Percentiles rank a stretch among this genome's conserved stretches.
Conservation (phyloP, 352 stramenopile genomes). For the Globisporangium lucens region DNA sequence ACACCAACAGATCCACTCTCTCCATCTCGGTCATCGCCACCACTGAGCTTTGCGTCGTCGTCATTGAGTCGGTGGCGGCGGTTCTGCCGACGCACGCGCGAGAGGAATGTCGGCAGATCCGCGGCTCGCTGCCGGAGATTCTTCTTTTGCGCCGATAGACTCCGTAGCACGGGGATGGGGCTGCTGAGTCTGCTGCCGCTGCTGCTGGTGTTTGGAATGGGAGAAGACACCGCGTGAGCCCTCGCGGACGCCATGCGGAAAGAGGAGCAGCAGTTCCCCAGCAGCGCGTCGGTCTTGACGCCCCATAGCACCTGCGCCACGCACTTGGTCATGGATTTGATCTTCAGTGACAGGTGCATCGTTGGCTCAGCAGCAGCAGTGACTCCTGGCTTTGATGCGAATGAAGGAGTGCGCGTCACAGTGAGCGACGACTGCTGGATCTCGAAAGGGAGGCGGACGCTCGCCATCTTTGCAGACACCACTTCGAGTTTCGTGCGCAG, state of each 20-base stretch:
- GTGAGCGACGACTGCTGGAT: constrained; percentile 32
- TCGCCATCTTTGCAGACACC: constrained; percentile 33
- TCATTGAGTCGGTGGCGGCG: constrained; percentile 27
- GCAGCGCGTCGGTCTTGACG: constrained; percentile 26
- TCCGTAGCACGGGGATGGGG: constrained; percentile 9
- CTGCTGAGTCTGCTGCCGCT: background rate
- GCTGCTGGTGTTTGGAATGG: background rate
- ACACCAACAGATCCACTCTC: background rate
- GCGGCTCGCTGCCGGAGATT: constrained; percentile 4
- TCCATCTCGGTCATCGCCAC: background rate
- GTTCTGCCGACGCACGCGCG: constrained; percentile 19
- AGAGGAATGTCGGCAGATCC: constrained; percentile 22
- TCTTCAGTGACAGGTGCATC: constrained; percentile 24
- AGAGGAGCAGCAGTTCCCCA: constrained; percentile 17
- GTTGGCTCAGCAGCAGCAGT: constrained; percentile 1
- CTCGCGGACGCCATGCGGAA: background rate
- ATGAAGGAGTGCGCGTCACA: constrained; percentile 5
- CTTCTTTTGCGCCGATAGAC: constrained; percentile 1
- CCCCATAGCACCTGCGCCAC: constrained; percentile 35
- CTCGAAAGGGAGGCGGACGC: constrained; percentile 44
- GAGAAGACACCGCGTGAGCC: background rate
- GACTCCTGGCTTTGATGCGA: constrained; percentile 7
- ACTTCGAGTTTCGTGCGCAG: constrained; percentile 41
- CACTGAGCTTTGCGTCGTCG: constrained; percentile 14
- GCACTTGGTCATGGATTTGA: constrained; percentile 23